Base-by-base conservation (phyloP, 805 yeast species). In the Starmerella asiatica region DNA sequence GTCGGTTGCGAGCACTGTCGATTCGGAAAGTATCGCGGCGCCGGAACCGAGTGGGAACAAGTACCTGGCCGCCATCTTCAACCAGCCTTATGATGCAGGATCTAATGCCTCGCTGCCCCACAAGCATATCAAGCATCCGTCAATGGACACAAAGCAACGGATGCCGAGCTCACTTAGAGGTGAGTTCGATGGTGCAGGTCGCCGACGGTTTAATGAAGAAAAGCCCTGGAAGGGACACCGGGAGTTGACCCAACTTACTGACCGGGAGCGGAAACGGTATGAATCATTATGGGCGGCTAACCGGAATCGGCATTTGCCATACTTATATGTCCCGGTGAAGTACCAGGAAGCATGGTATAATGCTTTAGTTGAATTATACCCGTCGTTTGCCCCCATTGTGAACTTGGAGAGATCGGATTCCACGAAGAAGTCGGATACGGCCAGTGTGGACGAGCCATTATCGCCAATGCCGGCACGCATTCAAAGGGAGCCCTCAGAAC, bases 231-330 rank as follows among this genome's bases (percentile, higher is more conserved):
- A 86, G 52, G 76, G 78, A 52, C 96, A 84, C 58, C 65, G 64
- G 23, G 80, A 74, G 44, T 64, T 75, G 5, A 52, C 46, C 55
- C 64, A 47, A 56, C 63, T 69, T 27, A 57, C 64, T 2, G 67
- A 60, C n/a, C 46, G 50, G 14, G 97, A 91, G 56, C 68, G 82
- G 43, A 85, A 85, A 55, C 61, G 97, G 29, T 91, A 88, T 58
- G 96, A 86, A 58, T 93, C 93, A 20, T 71, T 91, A 14, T 91
- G 94, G 94, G 93, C 79, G 0, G 75, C 94, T 26, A 91, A 91
- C 55, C 74, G 73, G 46, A 93, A 91, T 2, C 53, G 49, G 12
- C 60, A 56, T 36, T 46, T 52, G 18, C 44, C 45, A 21, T 45
- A 30, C 32, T 18, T 46, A 19, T 44, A 27, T 16, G 35, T 46